Evolutionary conservation across 495 filamentous ascomycete genomes (phyloP), one percentile per base, ranked within the genome.

Genomic region (Podospora sp.): DNA sequence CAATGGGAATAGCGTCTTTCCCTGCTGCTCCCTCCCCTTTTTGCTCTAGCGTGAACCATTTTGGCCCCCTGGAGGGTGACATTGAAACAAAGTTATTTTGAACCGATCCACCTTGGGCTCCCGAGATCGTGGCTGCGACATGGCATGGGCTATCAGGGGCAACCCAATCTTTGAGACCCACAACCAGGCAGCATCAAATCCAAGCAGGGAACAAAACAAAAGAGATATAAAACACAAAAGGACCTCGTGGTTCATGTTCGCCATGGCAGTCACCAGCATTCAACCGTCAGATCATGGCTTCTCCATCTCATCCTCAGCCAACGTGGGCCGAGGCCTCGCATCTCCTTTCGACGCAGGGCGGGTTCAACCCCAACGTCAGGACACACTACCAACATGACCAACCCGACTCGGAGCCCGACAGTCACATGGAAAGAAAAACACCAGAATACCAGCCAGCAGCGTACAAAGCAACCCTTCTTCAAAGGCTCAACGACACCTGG

Each of bases 251-350:
- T n/a, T n/a, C n/a, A n/a, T n/a, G n/a, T n/a, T n/a, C n/a, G n/a
- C n/a, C 18, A 52, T 52, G 16, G 21, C 5, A 52, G 49, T 52
- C n/a, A n/a, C n/a, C n/a, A n/a, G 16, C 50, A 6, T 55, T 22
- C 3, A 8, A 8, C 24, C 9, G 6, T 52, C 21, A n/a, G 2
- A 3, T 2, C 24, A 55, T 55, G 52, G 52, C 52, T 55, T 55
- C 20, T 18, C 16, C 6, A 5, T 53, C 50, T 26, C 20, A 55
- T 9, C 49, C 49, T 5, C 52, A 26, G 25, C 52, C 6, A 55
- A 55, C 52, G 22, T 55, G 52, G 25, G 52, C n/a, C 52, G 52
- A 55, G 52, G 25, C 14, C 52, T 55, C 20, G 21, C 52, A 12
- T 11, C 52, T 46, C 40, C 16, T 46, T 2, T 46, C 40, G 40